Base-by-base conservation (phyloP, 352 stramenopile genomes). In the Phytophthora citrophthora region DNA sequence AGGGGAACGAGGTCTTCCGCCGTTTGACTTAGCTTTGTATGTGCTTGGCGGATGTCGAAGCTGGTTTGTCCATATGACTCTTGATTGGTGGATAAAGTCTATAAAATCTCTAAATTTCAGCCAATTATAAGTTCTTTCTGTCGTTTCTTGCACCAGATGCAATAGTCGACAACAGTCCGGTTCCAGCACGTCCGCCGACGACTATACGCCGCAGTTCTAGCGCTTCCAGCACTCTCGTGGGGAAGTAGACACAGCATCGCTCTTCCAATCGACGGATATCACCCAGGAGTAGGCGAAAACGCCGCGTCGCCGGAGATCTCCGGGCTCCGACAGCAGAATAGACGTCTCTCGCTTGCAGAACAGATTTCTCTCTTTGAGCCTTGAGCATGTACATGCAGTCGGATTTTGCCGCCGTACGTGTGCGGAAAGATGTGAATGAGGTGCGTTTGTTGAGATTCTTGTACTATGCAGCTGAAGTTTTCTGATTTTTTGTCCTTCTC, bases 401-500 rank as follows among this genome's bases (percentile, higher is more conserved):
- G 31, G 87, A 95, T 54, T 79, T 94, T 34, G 85, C 84, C 18
- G 81, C 82, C 16, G 65, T 95, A 27, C 87, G 87, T 24, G 85
- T 95, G 44, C 82, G 86, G 27, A 95, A 95, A 66, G 87, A 95
- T 51, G 80, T 95, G 15, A 95, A 94, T 49, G 87, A 95, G 74
- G 87, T 94, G 45, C 16, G 8, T 26, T 8, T 7, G 18, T 6
- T 54, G 10, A 32, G 29, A 26, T 3, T 41, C 7, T 1, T 5
- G n/a, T 48, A 49, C 4, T 9, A 16, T 46, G 23, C 5, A 27
- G 16, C 34, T 56, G 49, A 61, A 6, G 32, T 52, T 15, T 50
- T 43, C 38, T 71, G 52, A 60, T 24, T 27, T 34, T 51, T 38
- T 60, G 6, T 29, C 48, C 3, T 32, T 43, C 36, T 61, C 18